Base-by-base conservation (phyloP, 306 rosid genomes). In the Oemleria cerasiformis region DNA sequence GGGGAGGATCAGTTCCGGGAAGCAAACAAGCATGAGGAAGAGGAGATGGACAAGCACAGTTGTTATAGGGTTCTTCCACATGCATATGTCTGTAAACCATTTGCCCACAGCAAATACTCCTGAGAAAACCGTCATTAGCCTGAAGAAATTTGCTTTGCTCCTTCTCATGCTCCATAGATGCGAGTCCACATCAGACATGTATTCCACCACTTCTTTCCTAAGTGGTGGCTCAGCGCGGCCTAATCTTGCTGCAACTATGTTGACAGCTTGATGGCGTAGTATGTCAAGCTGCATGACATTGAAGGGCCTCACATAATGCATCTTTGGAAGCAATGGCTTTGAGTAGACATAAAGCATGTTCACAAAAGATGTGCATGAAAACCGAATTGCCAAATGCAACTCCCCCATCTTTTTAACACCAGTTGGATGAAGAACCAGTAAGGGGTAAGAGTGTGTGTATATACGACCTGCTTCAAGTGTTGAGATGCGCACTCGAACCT, bases 331-430 rank as follows among this genome's bases (percentile, higher is more conserved):
- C 17, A 85, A 47, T 0, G 87, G 89, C 34, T 74, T 76, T 14
- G 87, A 74, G 81, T 85, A 85, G 9, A 44, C 11, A 60, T 64
- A 75, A 20, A 83, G 77, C 90, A 80, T 86, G 75, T 86, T 83
- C 4, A 70, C 76, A 41, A 75, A 78, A 9, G 87, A 75, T 3
- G 87, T 80, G 80, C 85, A 86, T 5, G 90, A 77, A 51, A 86
- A 86, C 66, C 90, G 62, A 69, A 86, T 75, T 10, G 90, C 87
- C 59, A 86, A 70, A 51, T 85, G 90, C 25, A 86, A 17, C 65
- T 86, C 85, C 12, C 90, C 87, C 83, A 78, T 82, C 57, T 83
- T 86, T 68, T 86, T 86, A 41, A 82, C 85, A 54, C 87, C 87
- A 7, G 65, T 16, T 0, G 90, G 80, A 43, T 78, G 85, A 47